phyloP scores from a whole-genome alignment of 148 eudicot genomes.

The Chenopodium quinoa region DNA sequence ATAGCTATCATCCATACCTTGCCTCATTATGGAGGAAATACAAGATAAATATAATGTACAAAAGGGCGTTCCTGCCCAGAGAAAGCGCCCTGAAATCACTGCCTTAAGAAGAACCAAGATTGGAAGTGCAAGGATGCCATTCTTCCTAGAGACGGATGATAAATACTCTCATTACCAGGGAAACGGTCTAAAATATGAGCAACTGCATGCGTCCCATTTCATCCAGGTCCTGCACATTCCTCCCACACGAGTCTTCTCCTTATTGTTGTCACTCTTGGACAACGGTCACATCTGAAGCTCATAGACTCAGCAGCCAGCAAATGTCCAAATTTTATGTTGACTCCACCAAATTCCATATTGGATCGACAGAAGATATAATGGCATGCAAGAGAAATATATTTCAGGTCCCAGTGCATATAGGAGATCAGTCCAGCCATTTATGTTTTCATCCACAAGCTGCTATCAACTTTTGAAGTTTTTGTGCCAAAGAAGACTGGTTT shows the following conservation, averaged over 20 bases:
- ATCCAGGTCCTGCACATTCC: neutral
- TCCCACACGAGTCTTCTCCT: neutral
- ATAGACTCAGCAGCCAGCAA: neutral
- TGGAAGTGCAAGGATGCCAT: neutral
- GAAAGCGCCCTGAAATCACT: neutral
- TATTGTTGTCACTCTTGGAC: neutral
- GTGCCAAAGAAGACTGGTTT: slow-evolving; percentile 37
- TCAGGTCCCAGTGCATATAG: neutral
- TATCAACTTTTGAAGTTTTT: slow-evolving; percentile 29
- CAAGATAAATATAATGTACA: neutral
- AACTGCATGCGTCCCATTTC: neutral
- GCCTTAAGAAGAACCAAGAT: neutral
- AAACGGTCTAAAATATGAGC: neutral
- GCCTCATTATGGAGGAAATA: neutral
- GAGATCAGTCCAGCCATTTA: neutral
- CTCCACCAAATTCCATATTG: neutral
- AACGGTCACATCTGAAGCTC: neutral
- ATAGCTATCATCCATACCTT: neutral
- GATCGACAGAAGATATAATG: neutral
- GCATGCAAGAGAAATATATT: neutral
- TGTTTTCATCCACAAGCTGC: slow-evolving; percentile 16
- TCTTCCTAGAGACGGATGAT: neutral
- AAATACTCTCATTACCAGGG: neutral
- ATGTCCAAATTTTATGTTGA: neutral
- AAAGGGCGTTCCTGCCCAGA: neutral